A percentile compares a stretch with the other conserved stretches of the same genome.
Evolutionary conservation across 495 filamentous ascomycete genomes (phyloP).

Genomic region (Darksidea phi): DNA sequence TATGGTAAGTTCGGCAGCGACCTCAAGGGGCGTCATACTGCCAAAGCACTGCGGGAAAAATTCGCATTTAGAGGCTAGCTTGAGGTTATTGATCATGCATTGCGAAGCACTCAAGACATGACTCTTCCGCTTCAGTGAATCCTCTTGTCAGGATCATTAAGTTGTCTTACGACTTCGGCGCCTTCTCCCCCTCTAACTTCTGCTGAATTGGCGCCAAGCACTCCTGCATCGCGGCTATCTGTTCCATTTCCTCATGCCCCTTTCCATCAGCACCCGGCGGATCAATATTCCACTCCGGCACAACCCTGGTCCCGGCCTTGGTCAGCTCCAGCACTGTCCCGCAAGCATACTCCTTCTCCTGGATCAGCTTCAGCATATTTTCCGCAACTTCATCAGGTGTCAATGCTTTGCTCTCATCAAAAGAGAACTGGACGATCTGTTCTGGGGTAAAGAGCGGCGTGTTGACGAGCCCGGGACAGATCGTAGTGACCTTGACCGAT

Average conservation of each 20-base stretch:
- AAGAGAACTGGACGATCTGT: slow-evolving; percentile 31
- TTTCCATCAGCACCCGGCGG: slow-evolving; percentile 16
- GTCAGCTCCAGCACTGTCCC: slow-evolving; percentile 26
- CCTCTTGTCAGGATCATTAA: too few species aligned
- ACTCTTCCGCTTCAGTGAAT: too few species aligned
- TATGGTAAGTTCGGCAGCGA: too few species aligned
- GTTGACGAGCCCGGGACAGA: slow-evolving; percentile 39
- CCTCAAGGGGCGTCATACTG: too few species aligned
- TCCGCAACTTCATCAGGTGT: slow-evolving; percentile 33
- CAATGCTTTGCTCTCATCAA: slow-evolving; percentile 30
- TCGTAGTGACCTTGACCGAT: slow-evolving; percentile 38
- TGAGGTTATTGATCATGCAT: too few species aligned
- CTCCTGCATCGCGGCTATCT: slow-evolving; percentile 8
- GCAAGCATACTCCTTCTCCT: slow-evolving; percentile 31
- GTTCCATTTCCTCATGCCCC: slow-evolving; percentile 18
- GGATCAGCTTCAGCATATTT: slow-evolving; percentile 37
- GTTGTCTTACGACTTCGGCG: slow-evolving; percentile 8
- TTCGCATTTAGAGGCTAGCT: too few species aligned
- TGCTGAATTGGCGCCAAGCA: slow-evolving; percentile 12
- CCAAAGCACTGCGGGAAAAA: too few species aligned
- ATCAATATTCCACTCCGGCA: slow-evolving; percentile 30
- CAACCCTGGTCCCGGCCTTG: slow-evolving; percentile 9
- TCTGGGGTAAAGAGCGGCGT: slow-evolving; percentile 36
- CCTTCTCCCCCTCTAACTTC: slow-evolving; percentile 17
- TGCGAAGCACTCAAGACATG: too few species aligned